Conservation (phyloP, 192 early-diverging fungal species). For the Entomortierella parvispora region DNA sequence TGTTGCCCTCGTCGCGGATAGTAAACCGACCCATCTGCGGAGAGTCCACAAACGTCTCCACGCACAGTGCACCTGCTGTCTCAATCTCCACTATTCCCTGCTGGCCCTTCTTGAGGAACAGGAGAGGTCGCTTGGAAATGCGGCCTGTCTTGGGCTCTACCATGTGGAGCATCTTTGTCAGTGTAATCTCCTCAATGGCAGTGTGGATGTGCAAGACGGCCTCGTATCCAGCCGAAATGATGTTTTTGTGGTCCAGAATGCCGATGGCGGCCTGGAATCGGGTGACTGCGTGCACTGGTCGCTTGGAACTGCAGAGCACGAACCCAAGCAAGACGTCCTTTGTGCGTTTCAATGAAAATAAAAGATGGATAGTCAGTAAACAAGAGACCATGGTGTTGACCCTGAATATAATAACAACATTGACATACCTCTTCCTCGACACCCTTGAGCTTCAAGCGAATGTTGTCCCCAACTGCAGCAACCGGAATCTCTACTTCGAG, state of each 20-base stretch:
- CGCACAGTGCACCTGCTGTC: slow-evolving; percentile 77
- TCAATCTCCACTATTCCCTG: slow-evolving; percentile 89
- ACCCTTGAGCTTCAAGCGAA: slow-evolving; percentile 87
- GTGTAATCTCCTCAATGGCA: slow-evolving; percentile 86
- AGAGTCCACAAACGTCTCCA: slow-evolving; percentile 88
- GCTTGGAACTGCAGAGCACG: slow-evolving; percentile 82
- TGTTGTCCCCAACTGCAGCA: slow-evolving; percentile 93
- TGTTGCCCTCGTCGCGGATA: slow-evolving; percentile 95
- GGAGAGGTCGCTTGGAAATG: slow-evolving; percentile 87
- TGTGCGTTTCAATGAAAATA: background rate
- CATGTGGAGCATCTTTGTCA: slow-evolving; percentile 84
- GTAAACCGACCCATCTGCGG: slow-evolving; percentile 97
- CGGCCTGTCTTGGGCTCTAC: slow-evolving; percentile 95
- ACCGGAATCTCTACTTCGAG: slow-evolving; percentile 77
- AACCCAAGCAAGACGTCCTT: slow-evolving; percentile 87
- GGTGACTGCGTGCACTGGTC: slow-evolving; percentile 82
- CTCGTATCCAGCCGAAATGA: slow-evolving; percentile 95
- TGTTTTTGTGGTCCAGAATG: slow-evolving; percentile 94
- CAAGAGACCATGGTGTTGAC: too few relatives aligned
- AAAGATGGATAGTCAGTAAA: background rate
- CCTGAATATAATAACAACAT: slow-evolving; percentile 9
- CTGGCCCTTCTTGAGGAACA: slow-evolving; percentile 95
- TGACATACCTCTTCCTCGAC: slow-evolving; percentile 97
- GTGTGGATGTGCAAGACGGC: slow-evolving; percentile 94
- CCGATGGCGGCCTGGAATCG: slow-evolving; percentile 88